These are phyloP conservation scores for Phytophthora ohioensis DNA, from an alignment of 352 stramenopile genomes.

Conservation along the genomic window DNA sequence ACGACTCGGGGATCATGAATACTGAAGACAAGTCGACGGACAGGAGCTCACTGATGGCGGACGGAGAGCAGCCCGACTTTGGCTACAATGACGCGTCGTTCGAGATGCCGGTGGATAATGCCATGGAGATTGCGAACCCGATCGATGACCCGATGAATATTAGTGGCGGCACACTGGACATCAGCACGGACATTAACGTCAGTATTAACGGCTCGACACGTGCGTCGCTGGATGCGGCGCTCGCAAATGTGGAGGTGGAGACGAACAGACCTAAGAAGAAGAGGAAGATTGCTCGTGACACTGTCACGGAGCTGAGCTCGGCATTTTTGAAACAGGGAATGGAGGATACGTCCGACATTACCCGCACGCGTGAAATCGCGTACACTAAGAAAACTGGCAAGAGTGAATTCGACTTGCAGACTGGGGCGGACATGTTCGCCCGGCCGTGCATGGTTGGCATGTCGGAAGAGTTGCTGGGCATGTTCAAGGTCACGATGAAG, in stretches of 20 bases:
- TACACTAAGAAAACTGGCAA: constrained; percentile 36
- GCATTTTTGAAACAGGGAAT: constrained; percentile 80
- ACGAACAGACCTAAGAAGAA: constrained; percentile 74
- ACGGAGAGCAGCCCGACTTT: constrained; percentile 57
- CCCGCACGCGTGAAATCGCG: constrained; percentile 57
- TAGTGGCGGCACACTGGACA: constrained; percentile 58
- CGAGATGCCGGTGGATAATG: constrained; percentile 49
- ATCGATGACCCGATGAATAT: constrained; percentile 49
- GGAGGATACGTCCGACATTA: constrained; percentile 82
- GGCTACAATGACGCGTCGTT: constrained; percentile 70
- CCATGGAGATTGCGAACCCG: constrained; percentile 55
- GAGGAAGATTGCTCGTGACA: constrained; percentile 83
- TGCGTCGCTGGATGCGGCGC: constrained; percentile 68
- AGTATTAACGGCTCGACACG: constrained; percentile 73
- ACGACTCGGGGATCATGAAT: constrained; percentile 66
- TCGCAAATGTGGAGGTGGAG: constrained; percentile 57
- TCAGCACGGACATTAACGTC: constrained; percentile 75
- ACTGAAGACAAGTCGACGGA: constrained; percentile 60
- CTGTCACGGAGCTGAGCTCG: constrained; percentile 82
- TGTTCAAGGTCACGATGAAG: constrained; percentile 90
- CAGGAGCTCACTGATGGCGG: constrained; percentile 40
- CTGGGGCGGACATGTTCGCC: constrained; percentile 59
- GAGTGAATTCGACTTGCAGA: constrained; percentile 31
- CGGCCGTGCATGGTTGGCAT: constrained; percentile 68
- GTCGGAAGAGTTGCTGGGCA: constrained; percentile 64